A percentile compares a stretch with the other conserved stretches of the same genome.
Conservation (phyloP, 83 land plant species). For the Picea mariana region DNA sequence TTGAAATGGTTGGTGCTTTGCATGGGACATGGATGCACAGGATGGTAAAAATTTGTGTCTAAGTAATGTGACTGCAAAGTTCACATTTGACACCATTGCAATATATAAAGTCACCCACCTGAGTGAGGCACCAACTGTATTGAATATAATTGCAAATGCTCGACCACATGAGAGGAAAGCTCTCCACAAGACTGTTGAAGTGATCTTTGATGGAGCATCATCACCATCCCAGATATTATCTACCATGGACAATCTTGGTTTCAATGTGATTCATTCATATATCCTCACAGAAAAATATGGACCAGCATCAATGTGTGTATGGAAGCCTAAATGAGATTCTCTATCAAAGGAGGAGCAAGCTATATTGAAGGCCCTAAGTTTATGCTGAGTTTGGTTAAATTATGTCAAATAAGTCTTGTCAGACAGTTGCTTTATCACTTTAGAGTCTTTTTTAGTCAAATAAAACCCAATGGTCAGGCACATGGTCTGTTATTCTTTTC, state of each 20-base stretch:
- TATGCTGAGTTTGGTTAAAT: no score
- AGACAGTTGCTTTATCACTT: no score
- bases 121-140: constrained; percentile 87
- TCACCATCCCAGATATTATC: constrained; percentile 64
- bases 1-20: constrained; percentile 89
- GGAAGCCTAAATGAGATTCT: no score
- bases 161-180: constrained; percentile 32
- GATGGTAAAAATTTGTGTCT: constrained; percentile 86
- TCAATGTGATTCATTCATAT: constrained; percentile 51
- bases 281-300: no score
- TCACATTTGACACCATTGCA: constrained; percentile 52
- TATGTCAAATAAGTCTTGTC: no score
- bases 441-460: no score
- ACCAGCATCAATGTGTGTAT: no score
- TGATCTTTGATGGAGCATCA: constrained; percentile 81
- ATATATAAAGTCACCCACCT: constrained; percentile 71
- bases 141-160: no score
- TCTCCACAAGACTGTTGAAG: constrained; percentile 41
- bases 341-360: no score
- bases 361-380: no score
- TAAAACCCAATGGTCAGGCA: no score
- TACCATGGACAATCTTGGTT: constrained; percentile 77
- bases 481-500: no score
- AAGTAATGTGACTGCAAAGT: constrained; percentile 64
- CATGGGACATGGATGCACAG: constrained; percentile 91